Base-by-base conservation (phyloP, 169 alveolate genomes). In the Plasmodium reichenowi region DNA sequence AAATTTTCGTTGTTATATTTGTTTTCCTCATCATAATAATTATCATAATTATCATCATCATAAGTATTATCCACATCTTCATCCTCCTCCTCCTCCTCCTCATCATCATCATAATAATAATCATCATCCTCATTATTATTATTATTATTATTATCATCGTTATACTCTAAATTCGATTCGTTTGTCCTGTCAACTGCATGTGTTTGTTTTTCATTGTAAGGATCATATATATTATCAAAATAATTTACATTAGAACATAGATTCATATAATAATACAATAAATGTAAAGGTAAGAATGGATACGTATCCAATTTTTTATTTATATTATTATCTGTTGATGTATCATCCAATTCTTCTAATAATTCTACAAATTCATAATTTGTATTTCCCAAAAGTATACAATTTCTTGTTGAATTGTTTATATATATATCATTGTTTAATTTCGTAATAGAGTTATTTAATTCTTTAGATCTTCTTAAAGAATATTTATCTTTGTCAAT, bases 401-500 rank as follows among this genome's bases (percentile, higher is more conserved):
- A 86, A 24, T 72, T 86, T 54, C 64, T 86, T 43, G 92, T 59
- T 12, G 92, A 47, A 7, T 86, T 60, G 9, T 72, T 86, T 86
- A 86, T 86, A 63, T 86, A 86, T 60, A 86, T 72, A 73, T 86
- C 92, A 74, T 86, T 86, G 52, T 86, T 71, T n/a, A 86, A 50
- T 50, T 86, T 86, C 45, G 72, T 71, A 22, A 71, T 86, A 64
- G 71, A 86, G 32, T 86, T 86, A 48, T 86, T 86, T 72, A 86
- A 72, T 38, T 86, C 92, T 52, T 70, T 86, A 8, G 92, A 86
- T 62, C 71, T 86, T 60, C 50, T 86, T 43, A 86, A 73, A 12
- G 29, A 12, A 66, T 86, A 86, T 54, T 86, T 86, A 38, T 86
- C 88, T 54, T 86, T 86, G 48, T 86, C 92, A 6, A 86, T 26